A percentile compares a stretch with the other conserved stretches of the same genome.
These are phyloP conservation scores for Wickerhamiella infanticola DNA, from an alignment of 1,139 yeast species.

Conservation along the genomic window DNA sequence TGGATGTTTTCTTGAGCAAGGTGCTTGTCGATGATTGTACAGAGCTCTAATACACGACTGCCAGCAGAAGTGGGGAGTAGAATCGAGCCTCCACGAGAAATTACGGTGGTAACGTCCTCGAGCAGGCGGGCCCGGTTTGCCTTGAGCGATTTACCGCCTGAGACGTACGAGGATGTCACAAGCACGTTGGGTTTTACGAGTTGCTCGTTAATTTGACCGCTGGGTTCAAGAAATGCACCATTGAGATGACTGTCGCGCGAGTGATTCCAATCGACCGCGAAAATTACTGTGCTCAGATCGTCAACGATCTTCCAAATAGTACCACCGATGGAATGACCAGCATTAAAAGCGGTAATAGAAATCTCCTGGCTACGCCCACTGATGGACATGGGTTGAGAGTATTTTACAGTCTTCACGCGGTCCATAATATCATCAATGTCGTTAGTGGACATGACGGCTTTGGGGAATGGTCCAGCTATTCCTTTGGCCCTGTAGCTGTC, in stretches of 20 bases:
- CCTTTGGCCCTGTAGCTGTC: slow-evolving; percentile 66
- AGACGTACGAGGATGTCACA: slow-evolving; percentile 61
- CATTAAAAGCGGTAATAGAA: slow-evolving; percentile 65
- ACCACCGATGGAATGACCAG: slow-evolving; percentile 93
- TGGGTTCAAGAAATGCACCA: slow-evolving; percentile 48
- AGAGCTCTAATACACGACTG: slow-evolving; percentile 66
- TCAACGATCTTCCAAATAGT: slow-evolving; percentile 67
- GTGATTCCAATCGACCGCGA: slow-evolving; percentile 94
- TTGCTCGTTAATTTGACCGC: slow-evolving; percentile 44
- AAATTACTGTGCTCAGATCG: slow-evolving; percentile 62
- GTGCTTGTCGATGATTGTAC: slow-evolving; percentile 51
- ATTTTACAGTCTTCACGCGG: slow-evolving; percentile 50
- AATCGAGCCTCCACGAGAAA: slow-evolving; percentile 61
- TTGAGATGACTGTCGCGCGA: slow-evolving; percentile 74
- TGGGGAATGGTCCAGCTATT: slow-evolving; percentile 51
- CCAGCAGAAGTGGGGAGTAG: slow-evolving; percentile 74
- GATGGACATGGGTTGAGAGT: slow-evolving; percentile 44
- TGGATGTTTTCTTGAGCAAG: slow-evolving; percentile 35
- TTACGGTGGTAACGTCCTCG: slow-evolving; percentile 47
- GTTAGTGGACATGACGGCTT: slow-evolving; percentile 46
- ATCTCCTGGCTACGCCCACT: slow-evolving; percentile 43
- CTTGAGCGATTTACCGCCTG: slow-evolving; percentile 43
- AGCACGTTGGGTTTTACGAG: slow-evolving; percentile 71
- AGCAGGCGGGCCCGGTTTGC: slow-evolving; percentile 44
- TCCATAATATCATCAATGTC: slow-evolving; percentile 77